These are phyloP conservation scores for Trametes coccinea DNA, from an alignment of 768 basidiomycete species.

Conservation along the genomic window DNA sequence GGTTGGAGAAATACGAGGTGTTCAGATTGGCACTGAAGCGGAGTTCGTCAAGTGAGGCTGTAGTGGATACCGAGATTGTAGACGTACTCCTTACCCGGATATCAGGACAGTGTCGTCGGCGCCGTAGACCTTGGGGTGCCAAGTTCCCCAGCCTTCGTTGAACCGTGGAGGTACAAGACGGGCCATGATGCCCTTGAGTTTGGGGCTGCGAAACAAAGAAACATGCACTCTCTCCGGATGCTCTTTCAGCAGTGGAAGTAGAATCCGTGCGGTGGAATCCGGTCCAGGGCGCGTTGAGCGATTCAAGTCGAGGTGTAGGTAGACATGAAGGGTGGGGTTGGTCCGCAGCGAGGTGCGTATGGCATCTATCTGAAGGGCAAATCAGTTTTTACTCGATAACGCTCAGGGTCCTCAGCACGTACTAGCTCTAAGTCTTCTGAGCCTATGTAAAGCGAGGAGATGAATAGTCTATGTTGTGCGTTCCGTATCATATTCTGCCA, in stretches of 20 bases:
- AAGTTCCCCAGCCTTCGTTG: slow-evolving; percentile 94
- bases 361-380: slow-evolving; percentile 59
- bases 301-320: slow-evolving; percentile 80
- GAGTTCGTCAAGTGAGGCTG: not conserved
- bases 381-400: not conserved
- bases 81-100: slow-evolving; percentile 69
- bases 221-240: slow-evolving; percentile 75
- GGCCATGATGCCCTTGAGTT: slow-evolving; percentile 71
- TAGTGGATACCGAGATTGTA: not conserved
- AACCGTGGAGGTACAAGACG: slow-evolving; percentile 85
- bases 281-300: slow-evolving; percentile 75
- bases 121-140: slow-evolving; percentile 97
- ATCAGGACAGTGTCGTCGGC: slow-evolving; percentile 91
- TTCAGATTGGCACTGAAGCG: slow-evolving; percentile 83
- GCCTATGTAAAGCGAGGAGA: slow-evolving; percentile 91
- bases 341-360: slow-evolving; percentile 58
- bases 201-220: slow-evolving; percentile 86
- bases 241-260: slow-evolving; percentile 71
- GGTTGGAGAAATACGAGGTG: slow-evolving; percentile 88
- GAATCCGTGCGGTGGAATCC: slow-evolving; percentile 62
- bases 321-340: slow-evolving; percentile 63
- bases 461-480: slow-evolving; percentile 80
- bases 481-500: slow-evolving; percentile 69
- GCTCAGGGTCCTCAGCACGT: slow-evolving; percentile 31
- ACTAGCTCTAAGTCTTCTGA: slow-evolving; percentile 79